Evolutionary conservation across 345 rosid genomes (phyloP).

Genomic region (Citrus hindsii): DNA sequence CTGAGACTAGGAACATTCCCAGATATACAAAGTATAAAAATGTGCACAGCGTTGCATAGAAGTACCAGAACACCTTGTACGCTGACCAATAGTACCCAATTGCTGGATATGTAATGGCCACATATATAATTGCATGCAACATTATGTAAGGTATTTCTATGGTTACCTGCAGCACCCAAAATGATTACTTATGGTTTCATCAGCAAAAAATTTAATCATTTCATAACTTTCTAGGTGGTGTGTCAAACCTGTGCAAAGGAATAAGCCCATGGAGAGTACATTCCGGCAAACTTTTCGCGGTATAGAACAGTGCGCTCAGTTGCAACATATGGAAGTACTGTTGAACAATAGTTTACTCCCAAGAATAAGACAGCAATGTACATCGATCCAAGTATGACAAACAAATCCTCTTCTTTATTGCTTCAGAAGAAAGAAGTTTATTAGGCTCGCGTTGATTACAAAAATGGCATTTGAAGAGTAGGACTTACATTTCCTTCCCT

Average conservation of each 20-base stretch:
- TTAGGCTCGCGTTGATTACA: not conserved
- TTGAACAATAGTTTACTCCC: not conserved
- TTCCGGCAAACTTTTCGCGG: conserved; percentile 14
- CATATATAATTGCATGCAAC: not conserved
- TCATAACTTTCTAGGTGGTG: not conserved
- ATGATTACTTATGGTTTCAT: not conserved
- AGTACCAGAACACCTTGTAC: conserved; percentile 24
- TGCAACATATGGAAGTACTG: not conserved
- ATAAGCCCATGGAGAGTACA: conserved; percentile 18
- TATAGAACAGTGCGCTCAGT: conserved; percentile 17
- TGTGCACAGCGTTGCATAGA: conserved; percentile 17
- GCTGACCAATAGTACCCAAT: conserved; percentile 11
- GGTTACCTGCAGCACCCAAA: conserved; percentile 10
- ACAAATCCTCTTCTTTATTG: conserved; percentile 10
- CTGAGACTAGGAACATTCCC: conserved; percentile 25
- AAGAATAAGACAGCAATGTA: not conserved
- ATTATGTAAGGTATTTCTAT: conserved; percentile 26
- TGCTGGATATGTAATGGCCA: conserved; percentile 5
- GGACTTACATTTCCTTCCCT: conserved; percentile 22
- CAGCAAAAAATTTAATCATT: not conserved
- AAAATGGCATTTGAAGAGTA: not conserved
- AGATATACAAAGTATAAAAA: conserved; percentile 24
- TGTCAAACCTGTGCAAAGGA: conserved; percentile 12
- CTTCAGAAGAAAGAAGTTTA: not conserved
- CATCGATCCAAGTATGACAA: conserved; percentile 5